Percentiles rank a stretch among this genome's conserved stretches.
phyloP scores from a whole-genome alignment of 768 basidiomycete species.

The Leccinum rimulosum region DNA sequence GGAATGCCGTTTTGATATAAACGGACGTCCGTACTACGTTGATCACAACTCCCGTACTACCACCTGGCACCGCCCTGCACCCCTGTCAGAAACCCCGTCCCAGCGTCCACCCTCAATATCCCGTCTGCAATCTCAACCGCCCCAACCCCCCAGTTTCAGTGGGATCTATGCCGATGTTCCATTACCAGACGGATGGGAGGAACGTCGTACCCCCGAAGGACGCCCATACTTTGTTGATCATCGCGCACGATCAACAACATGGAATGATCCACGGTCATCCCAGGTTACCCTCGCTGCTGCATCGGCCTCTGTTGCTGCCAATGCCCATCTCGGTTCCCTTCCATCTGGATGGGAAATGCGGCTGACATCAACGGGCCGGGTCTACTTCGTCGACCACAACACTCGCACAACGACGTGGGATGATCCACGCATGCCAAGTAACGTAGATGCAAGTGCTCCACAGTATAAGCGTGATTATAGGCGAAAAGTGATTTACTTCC shows the following conservation, averaged over 20 bases:
- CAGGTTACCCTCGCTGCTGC: slow-evolving; percentile 47
- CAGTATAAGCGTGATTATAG: slow-evolving; percentile 95
- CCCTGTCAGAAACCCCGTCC: slow-evolving; percentile 22
- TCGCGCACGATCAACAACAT: slow-evolving; percentile 82
- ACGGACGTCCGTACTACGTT: slow-evolving; percentile 75
- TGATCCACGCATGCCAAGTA: slow-evolving; percentile 82
- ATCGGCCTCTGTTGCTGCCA: slow-evolving; percentile 42
- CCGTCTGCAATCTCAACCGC: slow-evolving; percentile 15
- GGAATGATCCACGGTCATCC: slow-evolving; percentile 78
- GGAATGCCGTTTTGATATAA: slow-evolving; percentile 74
- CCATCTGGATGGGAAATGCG: slow-evolving; percentile 97
- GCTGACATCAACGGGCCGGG: slow-evolving; percentile 75
- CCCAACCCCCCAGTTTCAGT: slow-evolving; percentile 32
- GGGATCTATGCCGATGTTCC: slow-evolving; percentile 57
- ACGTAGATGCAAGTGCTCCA: slow-evolving; percentile 85
- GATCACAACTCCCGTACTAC: slow-evolving; percentile 83
- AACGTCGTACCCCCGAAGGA: slow-evolving; percentile 86
- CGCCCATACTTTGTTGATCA: slow-evolving; percentile 76
- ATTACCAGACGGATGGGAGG: slow-evolving; percentile 89
- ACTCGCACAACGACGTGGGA: slow-evolving; percentile 91
- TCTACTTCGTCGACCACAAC: slow-evolving; percentile 94
- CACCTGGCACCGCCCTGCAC: slow-evolving; percentile 64
- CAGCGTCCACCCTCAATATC: slow-evolving; percentile 16
- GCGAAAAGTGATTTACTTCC: slow-evolving; percentile 89
- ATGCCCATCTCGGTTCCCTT: slow-evolving; percentile 70